Evolutionary conservation across 1,284 basidiomycete species (phyloP).

Genomic region (Lentinula novae-zelandiae): DNA sequence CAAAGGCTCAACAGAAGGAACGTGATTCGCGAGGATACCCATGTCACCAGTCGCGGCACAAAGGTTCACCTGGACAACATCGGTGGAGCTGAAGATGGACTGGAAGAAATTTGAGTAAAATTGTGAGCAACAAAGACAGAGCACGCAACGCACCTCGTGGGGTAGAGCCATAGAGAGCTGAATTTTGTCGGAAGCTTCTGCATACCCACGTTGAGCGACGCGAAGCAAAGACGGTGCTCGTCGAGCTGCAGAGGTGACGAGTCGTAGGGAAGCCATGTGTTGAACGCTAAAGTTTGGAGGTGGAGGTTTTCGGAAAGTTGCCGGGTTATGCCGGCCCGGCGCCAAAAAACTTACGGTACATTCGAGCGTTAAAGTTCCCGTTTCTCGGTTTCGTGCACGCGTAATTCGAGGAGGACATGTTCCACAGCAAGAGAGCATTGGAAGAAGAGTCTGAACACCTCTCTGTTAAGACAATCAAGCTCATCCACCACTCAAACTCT

Average conservation of each 20-base stretch:
- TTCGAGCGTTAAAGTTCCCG: not conserved
- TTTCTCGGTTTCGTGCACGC: not conserved
- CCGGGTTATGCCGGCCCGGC: slow-evolving; percentile 25
- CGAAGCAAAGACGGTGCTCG: slow-evolving; percentile 51
- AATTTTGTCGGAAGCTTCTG: slow-evolving; percentile 84
- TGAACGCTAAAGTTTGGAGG: slow-evolving; percentile 41
- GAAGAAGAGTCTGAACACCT: not conserved
- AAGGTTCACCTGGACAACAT: slow-evolving; percentile 93
- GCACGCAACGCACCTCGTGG: slow-evolving; percentile 71
- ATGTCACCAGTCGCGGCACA: slow-evolving; percentile 94
- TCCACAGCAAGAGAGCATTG: not conserved
- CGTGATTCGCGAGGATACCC: slow-evolving; percentile 97
- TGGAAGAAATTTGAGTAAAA: slow-evolving; percentile 28
- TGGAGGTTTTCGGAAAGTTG: slow-evolving; percentile 37
- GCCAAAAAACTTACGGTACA: not conserved
- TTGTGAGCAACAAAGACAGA: not conserved
- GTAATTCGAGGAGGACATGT: not conserved
- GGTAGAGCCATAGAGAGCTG: slow-evolving; percentile 89
- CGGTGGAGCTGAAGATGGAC: slow-evolving; percentile 84
- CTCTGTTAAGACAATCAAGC: not conserved
- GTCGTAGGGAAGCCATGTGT: slow-evolving; percentile 57
- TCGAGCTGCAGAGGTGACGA: slow-evolving; percentile 61
- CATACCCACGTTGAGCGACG: slow-evolving; percentile 76
- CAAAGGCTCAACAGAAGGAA: slow-evolving; percentile 89
- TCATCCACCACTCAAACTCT: no score